These are phyloP conservation scores for Penicillium expansum DNA, from an alignment of 2,329 filamentous ascomycete species.

Conservation along the genomic window DNA sequence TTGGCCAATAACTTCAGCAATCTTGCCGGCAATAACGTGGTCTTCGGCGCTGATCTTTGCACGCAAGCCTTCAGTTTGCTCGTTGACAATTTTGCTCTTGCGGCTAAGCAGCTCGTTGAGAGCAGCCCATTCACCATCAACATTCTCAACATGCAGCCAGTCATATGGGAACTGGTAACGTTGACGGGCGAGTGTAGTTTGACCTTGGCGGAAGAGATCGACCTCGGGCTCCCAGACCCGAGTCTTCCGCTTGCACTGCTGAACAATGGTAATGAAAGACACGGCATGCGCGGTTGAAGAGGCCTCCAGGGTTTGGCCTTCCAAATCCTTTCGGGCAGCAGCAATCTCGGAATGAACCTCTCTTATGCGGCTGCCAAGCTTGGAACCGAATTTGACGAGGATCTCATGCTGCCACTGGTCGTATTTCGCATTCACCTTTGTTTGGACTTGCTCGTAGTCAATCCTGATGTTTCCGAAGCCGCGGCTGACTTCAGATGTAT, in stretches of 20 bases:
- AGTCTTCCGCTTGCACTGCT: conserved; percentile 91
- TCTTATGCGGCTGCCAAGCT: conserved; percentile 84
- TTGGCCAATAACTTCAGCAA: conserved; percentile 75
- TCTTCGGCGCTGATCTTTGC: conserved; percentile 96
- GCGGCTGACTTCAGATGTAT: conserved; percentile 90
- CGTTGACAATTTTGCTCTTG: conserved; percentile 92
- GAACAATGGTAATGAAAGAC: conserved; percentile 96
- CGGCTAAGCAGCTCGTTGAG: conserved; percentile 87
- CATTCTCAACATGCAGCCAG: conserved; percentile 94
- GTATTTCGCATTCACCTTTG: conserved; percentile 98
- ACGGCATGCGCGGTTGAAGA: conserved; percentile 96
- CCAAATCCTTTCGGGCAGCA: conserved; percentile 83
- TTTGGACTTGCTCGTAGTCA: conserved; percentile 97
- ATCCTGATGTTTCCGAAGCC: conserved; percentile 93
- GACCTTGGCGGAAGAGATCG: conserved; percentile 91
- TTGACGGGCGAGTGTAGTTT: conserved; percentile 85
- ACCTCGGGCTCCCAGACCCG: conserved; percentile 94
- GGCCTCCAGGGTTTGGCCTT: conserved; percentile 86
- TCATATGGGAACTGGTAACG: conserved; percentile 90
- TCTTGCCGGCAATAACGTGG: conserved; percentile 83
- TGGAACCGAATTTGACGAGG: conserved; percentile 83
- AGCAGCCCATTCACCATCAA: conserved; percentile 92
- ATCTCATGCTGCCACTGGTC: conserved; percentile 99
- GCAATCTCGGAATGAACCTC: conserved; percentile 91
- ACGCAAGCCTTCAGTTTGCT: conserved; percentile 90